Conservation (phyloP, 345 rosid species). For the Cochlearia excelsa region DNA sequence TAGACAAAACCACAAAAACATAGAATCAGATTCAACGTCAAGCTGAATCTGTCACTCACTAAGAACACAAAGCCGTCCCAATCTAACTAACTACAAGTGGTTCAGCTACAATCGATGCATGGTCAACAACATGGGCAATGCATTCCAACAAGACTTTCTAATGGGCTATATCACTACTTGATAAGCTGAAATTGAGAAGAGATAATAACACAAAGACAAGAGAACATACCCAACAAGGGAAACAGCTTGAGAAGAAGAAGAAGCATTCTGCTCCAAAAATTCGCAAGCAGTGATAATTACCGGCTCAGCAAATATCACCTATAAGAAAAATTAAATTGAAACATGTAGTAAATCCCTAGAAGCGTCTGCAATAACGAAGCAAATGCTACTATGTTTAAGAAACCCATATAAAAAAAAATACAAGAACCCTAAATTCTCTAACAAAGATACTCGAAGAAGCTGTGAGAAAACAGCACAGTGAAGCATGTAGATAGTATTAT, state of each 20-base stretch:
- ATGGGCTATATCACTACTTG: background rate
- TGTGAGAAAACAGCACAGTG: background rate
- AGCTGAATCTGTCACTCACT: too few relatives aligned
- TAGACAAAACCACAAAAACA: conserved; percentile 9
- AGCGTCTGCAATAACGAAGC: background rate
- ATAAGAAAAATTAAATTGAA: conserved; percentile 5
- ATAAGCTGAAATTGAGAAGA: background rate
- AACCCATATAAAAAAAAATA: background rate
- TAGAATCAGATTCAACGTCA: conserved; percentile 2
- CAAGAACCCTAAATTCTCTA: conserved; percentile 1
- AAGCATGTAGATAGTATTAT: conserved; percentile 4
- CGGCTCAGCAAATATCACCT: conserved; percentile 96
- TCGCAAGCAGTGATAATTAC: conserved; percentile 90
- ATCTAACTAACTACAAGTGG: conserved; percentile 5
- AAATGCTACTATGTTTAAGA: conserved; percentile 2
- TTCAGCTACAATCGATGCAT: conserved; percentile 12
- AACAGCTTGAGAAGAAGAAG: conserved; percentile 77
- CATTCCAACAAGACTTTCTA: conserved; percentile 14
- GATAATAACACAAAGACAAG: background rate
- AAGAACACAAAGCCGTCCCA: background rate
- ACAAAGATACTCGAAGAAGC: background rate
- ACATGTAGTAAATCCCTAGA: conserved; percentile 4
- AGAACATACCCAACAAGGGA: conserved; percentile 74
- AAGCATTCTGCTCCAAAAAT: conserved; percentile 83
- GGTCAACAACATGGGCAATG: background rate